Evolutionary conservation across 345 rosid genomes (phyloP).

Genomic region (Punica granatum): DNA sequence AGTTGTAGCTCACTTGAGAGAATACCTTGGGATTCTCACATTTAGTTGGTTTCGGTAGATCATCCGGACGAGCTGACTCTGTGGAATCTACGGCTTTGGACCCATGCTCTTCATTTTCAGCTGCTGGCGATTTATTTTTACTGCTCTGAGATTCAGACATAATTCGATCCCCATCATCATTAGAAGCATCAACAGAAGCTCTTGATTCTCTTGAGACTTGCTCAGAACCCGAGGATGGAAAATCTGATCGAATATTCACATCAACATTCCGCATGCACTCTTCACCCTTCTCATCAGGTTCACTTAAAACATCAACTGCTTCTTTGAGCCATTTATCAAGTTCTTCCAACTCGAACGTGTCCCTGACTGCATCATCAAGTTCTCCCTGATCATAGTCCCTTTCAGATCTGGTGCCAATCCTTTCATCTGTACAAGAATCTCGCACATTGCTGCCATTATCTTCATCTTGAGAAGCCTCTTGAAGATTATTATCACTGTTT

Average conservation of each 20-base stretch:
- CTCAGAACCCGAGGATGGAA: constrained; percentile 20
- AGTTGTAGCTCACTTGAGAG: constrained; percentile 16
- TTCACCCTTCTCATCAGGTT: constrained; percentile 15
- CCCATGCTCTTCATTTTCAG: constrained; percentile 12
- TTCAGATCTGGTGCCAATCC: constrained; percentile 21
- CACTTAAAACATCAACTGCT: constrained; percentile 28
- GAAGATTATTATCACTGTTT: constrained; percentile 27
- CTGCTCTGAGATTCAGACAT: constrained; percentile 13
- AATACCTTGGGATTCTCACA: constrained; percentile 20
- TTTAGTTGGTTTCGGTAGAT: constrained; percentile 11
- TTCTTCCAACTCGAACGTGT: constrained; percentile 9
- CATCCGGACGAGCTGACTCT: constrained; percentile 13
- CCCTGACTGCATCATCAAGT: constrained; percentile 26
- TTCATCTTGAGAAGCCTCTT: constrained; percentile 36
- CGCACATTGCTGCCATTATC: constrained; percentile 29
- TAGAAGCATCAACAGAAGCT: constrained; percentile 20
- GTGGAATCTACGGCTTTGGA: constrained; percentile 14
- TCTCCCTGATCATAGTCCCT: constrained; percentile 29
- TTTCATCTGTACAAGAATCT: constrained; percentile 31
- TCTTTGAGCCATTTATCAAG: constrained; percentile 24
- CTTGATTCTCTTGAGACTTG: constrained; percentile 19
- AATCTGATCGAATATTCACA: constrained; percentile 18
- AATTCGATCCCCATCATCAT: constrained; percentile 16
- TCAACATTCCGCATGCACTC: constrained; percentile 15
- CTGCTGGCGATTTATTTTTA: constrained; percentile 26